These are phyloP conservation scores for Yamadazyma endophytica DNA, from an alignment of 805 yeast genomes.

Conservation along the genomic window DNA sequence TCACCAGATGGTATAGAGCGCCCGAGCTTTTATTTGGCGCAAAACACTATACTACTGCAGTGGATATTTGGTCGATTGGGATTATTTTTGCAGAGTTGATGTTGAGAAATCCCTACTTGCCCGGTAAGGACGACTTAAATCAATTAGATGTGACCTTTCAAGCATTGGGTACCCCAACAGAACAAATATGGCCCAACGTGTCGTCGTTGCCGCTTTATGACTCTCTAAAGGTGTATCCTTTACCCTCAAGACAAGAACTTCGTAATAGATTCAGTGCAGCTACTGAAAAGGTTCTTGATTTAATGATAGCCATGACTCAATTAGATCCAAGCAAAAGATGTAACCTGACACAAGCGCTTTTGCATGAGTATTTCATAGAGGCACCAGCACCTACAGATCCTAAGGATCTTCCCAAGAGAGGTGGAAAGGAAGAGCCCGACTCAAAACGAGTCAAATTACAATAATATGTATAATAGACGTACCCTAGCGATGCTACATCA, in stretches of 20 bases:
- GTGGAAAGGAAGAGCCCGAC: constrained; percentile 17
- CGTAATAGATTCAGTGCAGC: constrained; percentile 87
- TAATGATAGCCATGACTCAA: constrained; percentile 66
- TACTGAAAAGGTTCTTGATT: constrained; percentile 73
- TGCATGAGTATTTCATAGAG: constrained; percentile 67
- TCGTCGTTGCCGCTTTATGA: constrained; percentile 73
- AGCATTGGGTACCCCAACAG: constrained; percentile 96
- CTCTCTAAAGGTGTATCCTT: constrained; percentile 71
- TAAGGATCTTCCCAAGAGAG: constrained; percentile 50
- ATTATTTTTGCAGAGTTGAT: constrained; percentile 90
- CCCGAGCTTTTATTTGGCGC: constrained; percentile 90
- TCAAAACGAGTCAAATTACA: constrained; percentile 1
- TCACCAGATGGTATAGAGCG: constrained; percentile 96
- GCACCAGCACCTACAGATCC: constrained; percentile 73
- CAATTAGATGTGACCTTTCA: constrained; percentile 91
- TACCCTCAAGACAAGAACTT: constrained; percentile 75
- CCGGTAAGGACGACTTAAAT: constrained; percentile 87
- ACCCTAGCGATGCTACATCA: constrained; percentile 12
- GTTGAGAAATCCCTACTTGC: constrained; percentile 91
- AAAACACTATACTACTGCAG: constrained; percentile 79
- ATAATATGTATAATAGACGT: constrained; percentile 3
- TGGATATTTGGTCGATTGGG: constrained; percentile 45
- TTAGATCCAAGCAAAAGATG: constrained; percentile 78
- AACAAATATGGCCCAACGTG: constrained; percentile 87
- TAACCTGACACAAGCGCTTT: constrained; percentile 58